Base-by-base conservation (phyloP, 148 eudicot species). In the Dysphania ambrosioides region DNA sequence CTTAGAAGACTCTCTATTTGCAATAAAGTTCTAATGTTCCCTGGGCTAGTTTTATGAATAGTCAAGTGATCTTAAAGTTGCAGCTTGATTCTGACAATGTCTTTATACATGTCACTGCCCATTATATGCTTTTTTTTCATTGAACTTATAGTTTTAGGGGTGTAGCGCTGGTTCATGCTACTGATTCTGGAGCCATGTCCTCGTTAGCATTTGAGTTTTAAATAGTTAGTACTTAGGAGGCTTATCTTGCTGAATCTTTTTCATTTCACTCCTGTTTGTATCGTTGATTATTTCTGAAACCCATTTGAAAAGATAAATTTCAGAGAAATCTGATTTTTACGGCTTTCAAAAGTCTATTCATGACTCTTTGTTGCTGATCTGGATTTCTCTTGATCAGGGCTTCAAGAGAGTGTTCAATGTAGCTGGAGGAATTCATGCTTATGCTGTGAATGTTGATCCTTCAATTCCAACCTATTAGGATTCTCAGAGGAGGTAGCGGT, bases 381-480 rank as follows among this genome's bases (percentile, higher is more conserved):
- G 21, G 51, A 76, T 64, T 53, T 65, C n/a, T 51, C 5, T 80
- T 71, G 59, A 60, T 57, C 88, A 95, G 97, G 97, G 97, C 67
- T 92, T 95, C 83, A 84, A 75, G 84, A 95, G 59, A 82, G 85
- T 95, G 61, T 92, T 80, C 88, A 95, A 92, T 57, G 86, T 95
- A 68, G 68, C 91, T 8, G 98, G 97, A 34, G 96, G 98, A 65
- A 94, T 95, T 74, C 98, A 95, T 74, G 88, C 91, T 38, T 95
- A 95, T 78, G 91, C 98, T 70, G 82, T 88, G 70, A 92, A 92
- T 73, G 97, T 70, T 59, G 98, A 92, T 83, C 87, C 93, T 23
- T 87, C 97, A 0, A 66, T 95, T 72, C 96, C 97, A 24, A 92
- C 96, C 55, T 95, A 92, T 82, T 95, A 84, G 91, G 68, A 53